These are phyloP conservation scores for Septoria linicola DNA, from an alignment of 2,329 filamentous ascomycete species.

Conservation along the genomic window DNA sequence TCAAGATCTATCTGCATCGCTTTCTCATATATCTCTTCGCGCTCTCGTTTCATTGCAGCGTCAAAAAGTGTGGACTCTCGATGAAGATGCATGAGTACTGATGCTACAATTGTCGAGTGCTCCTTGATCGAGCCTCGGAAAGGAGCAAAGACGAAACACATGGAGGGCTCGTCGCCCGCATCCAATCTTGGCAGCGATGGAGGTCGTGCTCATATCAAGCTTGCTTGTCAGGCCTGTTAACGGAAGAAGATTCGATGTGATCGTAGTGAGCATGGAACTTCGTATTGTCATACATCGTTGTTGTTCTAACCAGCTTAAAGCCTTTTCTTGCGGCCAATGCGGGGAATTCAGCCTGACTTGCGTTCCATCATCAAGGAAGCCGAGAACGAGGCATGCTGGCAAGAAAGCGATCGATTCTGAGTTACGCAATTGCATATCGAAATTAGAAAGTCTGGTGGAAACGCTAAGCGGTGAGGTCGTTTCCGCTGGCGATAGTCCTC, in stretches of 20 bases:
- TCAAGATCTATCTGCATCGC: too few relatives aligned
- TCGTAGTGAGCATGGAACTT: slow-evolving; percentile 1
- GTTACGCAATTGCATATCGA: slow-evolving; percentile 24
- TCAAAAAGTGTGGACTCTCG: too few relatives aligned
- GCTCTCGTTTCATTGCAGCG: too few relatives aligned
- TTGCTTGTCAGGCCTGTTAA: slow-evolving; percentile 34
- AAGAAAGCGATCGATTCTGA: slow-evolving; percentile 24
- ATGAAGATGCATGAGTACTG: too few relatives aligned
- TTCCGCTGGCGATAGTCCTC: not conserved
- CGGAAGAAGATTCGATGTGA: slow-evolving; percentile 27
- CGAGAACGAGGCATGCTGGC: slow-evolving; percentile 22
- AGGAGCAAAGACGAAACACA: too few relatives aligned
- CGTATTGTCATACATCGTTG: not conserved
- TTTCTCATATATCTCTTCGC: too few relatives aligned
- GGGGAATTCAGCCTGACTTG: slow-evolving; percentile 18
- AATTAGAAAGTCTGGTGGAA: slow-evolving; percentile 25
- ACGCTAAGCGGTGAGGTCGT: slow-evolving; percentile 24
- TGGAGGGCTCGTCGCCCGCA: not conserved
- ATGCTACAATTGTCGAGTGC: too few relatives aligned
- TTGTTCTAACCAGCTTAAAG: not conserved
- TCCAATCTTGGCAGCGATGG: not conserved
- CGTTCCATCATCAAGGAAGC: slow-evolving; percentile 21
- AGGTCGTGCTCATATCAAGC: slow-evolving; percentile 24
- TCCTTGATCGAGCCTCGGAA: too few relatives aligned
- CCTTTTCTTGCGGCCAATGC: slow-evolving; percentile 26